These are phyloP conservation scores for Fusarium luffae DNA, from an alignment of 2,329 filamentous ascomycete species.

Conservation along the genomic window DNA sequence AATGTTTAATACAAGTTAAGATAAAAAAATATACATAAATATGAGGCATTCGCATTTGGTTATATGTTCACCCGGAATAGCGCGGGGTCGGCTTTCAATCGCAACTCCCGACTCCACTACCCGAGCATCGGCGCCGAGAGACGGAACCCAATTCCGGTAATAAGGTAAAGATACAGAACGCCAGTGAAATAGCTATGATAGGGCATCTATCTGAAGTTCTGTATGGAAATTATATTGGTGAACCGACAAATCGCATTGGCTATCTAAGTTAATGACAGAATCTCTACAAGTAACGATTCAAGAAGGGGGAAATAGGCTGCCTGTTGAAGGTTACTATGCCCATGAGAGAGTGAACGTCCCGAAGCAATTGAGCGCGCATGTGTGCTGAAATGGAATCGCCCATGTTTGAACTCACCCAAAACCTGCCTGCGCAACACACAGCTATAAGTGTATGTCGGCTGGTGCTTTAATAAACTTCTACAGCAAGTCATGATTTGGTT, in stretches of 20 bases:
- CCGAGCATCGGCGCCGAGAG: constrained; percentile 42
- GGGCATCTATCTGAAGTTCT: not conserved
- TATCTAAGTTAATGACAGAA: not conserved
- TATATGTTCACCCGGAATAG: constrained; percentile 45
- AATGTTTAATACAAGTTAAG: not conserved
- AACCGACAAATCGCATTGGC: not conserved
- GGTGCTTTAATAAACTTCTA: not conserved
- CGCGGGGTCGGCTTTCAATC: constrained; percentile 42
- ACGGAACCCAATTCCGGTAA: constrained; percentile 24
- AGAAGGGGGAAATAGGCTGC: not conserved
- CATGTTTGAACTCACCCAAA: not conserved
- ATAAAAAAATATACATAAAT: not conserved
- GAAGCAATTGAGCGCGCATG: not conserved
- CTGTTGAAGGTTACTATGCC: not conserved
- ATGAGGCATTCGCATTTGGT: constrained; percentile 35
- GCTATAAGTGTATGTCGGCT: not conserved
- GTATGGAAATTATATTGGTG: not conserved
- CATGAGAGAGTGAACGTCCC: not conserved
- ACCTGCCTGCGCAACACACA: not conserved
- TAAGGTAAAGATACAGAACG: not conserved
- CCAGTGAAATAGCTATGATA: not conserved
- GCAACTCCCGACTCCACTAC: constrained; percentile 47
- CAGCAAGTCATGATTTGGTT: constrained; percentile 10
- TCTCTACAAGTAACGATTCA: not conserved
- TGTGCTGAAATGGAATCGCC: not conserved